Conservation (phyloP, 73 alveolate genomes). For the Halteria grandinella region DNA sequence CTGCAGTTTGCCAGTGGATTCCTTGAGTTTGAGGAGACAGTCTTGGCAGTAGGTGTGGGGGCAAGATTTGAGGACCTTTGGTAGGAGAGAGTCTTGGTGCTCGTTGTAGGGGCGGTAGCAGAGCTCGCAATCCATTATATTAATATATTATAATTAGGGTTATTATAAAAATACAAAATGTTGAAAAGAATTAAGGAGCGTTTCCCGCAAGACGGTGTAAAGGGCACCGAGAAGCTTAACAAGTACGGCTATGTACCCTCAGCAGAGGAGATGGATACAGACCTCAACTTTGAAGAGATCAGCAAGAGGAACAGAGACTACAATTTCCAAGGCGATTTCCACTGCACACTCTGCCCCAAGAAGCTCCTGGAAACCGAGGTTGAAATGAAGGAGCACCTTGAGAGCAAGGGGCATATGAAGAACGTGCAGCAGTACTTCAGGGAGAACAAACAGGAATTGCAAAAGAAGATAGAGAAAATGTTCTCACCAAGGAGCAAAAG, state of each 20-base stretch:
- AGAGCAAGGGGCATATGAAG: slow-evolving; percentile 14
- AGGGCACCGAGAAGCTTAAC: not conserved
- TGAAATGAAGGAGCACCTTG: slow-evolving; percentile 10
- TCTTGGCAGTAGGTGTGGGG: slow-evolving; percentile 60
- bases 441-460: slow-evolving; percentile 1
- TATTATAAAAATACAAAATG: not conserved
- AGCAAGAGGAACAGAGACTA: not conserved
- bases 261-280: slow-evolving; percentile 27
- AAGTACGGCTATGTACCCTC: slow-evolving; percentile 37
- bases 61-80: slow-evolving; percentile 45
- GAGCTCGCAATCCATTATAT: slow-evolving; percentile 61
- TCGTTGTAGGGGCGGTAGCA: slow-evolving; percentile 37
- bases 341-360: slow-evolving; percentile 43
- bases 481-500: not conserved
- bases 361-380: not conserved
- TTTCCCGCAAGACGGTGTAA: not conserved
- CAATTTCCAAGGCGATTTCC: slow-evolving; percentile 21
- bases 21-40: slow-evolving; percentile 11
- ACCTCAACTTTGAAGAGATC: slow-evolving; percentile 9
- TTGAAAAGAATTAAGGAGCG: slow-evolving; percentile 17
- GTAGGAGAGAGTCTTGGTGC: not conserved
- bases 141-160: no score
- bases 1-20: not conserved
- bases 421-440: slow-evolving; percentile 6
- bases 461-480: not conserved